Base-by-base conservation (phyloP, 2,329 filamentous ascomycete genomes). In the Coniochaeta hoffmannii region DNA sequence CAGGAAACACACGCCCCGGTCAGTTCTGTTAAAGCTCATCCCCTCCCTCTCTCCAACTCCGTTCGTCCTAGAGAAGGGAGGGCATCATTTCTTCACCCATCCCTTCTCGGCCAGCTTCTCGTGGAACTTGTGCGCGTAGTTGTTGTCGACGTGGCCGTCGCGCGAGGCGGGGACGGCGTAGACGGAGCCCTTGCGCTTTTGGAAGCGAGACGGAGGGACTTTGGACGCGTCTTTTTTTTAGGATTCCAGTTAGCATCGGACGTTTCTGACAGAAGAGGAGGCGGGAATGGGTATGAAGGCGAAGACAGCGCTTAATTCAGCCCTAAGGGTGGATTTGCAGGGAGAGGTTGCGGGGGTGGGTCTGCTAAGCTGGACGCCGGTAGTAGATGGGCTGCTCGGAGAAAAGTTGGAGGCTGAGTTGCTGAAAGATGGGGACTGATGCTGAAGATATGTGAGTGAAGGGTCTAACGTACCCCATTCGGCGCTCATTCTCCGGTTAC, bases 181-280 rank as follows among this genome's bases (percentile, higher is more conserved):
- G 69, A 87, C 85, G 65, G 81, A 86, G 55, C 85, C 85, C 69
- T 85, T 83, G 64, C 82, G 80, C 71, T 86, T 86, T 69, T 88
- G 85, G 72, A 88, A 87, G 50, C 82, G 81, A 59, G 79, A 84
- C 10, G 85, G 85, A 1, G 82, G 82, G 0, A 86, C 83, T 69
- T 87, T 87, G 61, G 80, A 77, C 4, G 85, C 85, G 68, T 88
- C 84, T 83, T 14, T 17, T 46, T 56, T 50, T 54, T 17, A 41
- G 46, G 19, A 38, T 30, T 11, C 32, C 10, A 10, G 3, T 10
- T 3, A 31, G 28, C 38, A 17, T 19, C n/a, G 5, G 35, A 11
- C 9, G 26, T 4, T 19, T 28, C 3, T 52, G 7, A 12, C 2
- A 19, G 2, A 46, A n/a, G n/a, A n/a, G n/a, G n/a, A n/a, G n/a